Conservation (phyloP, 1,139 yeast species). For the Yamadazyma membranifaciens region DNA sequence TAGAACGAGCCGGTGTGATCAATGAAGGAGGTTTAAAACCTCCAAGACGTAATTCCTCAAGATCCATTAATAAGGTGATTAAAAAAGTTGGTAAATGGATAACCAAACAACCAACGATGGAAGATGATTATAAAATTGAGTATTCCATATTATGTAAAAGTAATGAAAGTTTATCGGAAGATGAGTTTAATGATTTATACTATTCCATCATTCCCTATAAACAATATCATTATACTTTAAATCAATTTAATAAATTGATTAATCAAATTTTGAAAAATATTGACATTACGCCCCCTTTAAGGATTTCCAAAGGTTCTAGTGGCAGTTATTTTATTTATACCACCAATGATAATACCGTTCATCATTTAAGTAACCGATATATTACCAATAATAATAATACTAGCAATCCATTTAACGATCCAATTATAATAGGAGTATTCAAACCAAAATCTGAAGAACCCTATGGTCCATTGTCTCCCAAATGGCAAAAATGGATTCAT, state of each 20-base stretch:
- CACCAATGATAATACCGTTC: not conserved
- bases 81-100: conserved; percentile 10
- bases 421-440: conserved; percentile 52
- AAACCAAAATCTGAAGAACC: conserved; percentile 85
- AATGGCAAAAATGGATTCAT: conserved; percentile 81
- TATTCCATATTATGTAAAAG: conserved; percentile 15
- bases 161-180: not conserved
- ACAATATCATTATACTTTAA: conserved; percentile 18
- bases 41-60: conserved; percentile 4
- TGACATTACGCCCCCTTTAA: conserved; percentile 39
- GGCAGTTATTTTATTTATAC: conserved; percentile 61
- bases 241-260: conserved; percentile 22
- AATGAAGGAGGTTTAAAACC: conserved; percentile 3
- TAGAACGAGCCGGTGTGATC: not conserved
- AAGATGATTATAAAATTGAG: conserved; percentile 22
- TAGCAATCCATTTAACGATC: conserved; percentile 6
- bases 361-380: not conserved
- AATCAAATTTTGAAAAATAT: conserved; percentile 22
- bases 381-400: not conserved
- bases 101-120: conserved; percentile 1
- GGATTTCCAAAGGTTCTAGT: conserved; percentile 67
- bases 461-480: conserved; percentile 74
- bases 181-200: not conserved
- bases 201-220: not conserved
- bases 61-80: conserved; percentile 6